These are phyloP conservation scores for Yamadazyma paraphyllophila DNA, from an alignment of 805 yeast genomes.

Conservation along the genomic window DNA sequence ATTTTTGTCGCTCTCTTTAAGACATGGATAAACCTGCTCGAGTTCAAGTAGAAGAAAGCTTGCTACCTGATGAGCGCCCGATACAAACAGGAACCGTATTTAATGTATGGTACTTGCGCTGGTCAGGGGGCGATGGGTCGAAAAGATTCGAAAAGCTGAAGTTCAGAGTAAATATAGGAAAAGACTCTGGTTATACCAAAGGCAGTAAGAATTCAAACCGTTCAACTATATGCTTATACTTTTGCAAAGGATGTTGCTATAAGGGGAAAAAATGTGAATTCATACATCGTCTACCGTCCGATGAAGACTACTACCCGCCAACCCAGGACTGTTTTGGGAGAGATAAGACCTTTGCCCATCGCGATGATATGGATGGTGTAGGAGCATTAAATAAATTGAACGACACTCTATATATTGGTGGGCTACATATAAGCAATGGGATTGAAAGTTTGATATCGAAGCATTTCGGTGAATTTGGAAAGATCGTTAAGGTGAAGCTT, in stretches of 20 bases:
- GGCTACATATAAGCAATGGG: slow-evolving; percentile 39
- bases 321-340: slow-evolving; percentile 91
- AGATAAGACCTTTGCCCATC: slow-evolving; percentile 73
- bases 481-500: slow-evolving; percentile 62
- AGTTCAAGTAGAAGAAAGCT: slow-evolving; percentile 65
- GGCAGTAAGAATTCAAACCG: slow-evolving; percentile 49
- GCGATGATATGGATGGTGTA: slow-evolving; percentile 94
- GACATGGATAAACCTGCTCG: slow-evolving; percentile 51
- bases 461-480: slow-evolving; percentile 75
- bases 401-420: slow-evolving; percentile 75
- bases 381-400: slow-evolving; percentile 76
- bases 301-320: slow-evolving; percentile 54
- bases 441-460: slow-evolving; percentile 33
- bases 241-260: slow-evolving; percentile 85
- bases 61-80: slow-evolving; percentile 59
- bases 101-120: slow-evolving; percentile 84
- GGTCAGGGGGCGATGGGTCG: slow-evolving; percentile 75
- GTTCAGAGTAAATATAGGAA: slow-evolving; percentile 54
- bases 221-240: slow-evolving; percentile 70
- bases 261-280: slow-evolving; percentile 75
- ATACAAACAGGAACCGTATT: slow-evolving; percentile 78
- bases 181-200: slow-evolving; percentile 73
- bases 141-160: slow-evolving; percentile 50
- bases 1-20: background rate
- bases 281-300: slow-evolving; percentile 71